Evolutionary conservation across 257 asterid species (phyloP), one percentile per base, ranked within the genome.

Genomic region (Solanum chilense): DNA sequence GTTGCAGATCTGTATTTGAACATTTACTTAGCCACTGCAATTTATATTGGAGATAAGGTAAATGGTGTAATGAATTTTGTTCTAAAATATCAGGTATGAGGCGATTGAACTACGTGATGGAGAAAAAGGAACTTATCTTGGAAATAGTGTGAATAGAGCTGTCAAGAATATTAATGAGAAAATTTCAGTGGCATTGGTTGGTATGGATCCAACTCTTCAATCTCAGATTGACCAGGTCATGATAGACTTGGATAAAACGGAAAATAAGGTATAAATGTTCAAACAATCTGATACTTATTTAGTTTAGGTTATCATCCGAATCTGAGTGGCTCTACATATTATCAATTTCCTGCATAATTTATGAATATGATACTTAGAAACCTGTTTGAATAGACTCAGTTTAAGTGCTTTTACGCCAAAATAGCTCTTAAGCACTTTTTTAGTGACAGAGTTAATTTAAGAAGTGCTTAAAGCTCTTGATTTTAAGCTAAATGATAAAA

Each of bases 191-290:
- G 99, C 99, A 87, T 92, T 97, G 92, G 87, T 96, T 87, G 99
- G 99, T 84, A 97, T 97, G 99, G 99, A 97, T 94, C 98, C 99
- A 85, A 94, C 96, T 86, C 98, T 96, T 90, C 99, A 97, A 94
- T 88, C 90, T 89, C 99, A 97, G 91, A 96, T 97, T 90, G 99
- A 97, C 91, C 99, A 97, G 90, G 98, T 95, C 87, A 94, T 97
- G 99, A 93, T 96, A 91, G 99, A 97, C 90, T 93, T 97, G 95
- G 99, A 97, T 92, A 97, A 95, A 93, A 94, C 98, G 56, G 99
- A 97, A 90, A 96, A 92, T 87, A 97, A 97, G 99, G 99, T 97
- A 81, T 23, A 49, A 29, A 31, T 49, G 31, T 18, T 78, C 84
- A 45, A 78, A 78, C 20, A 31, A 49, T 49, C 20, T 18, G 31